A percentile compares a stretch with the other conserved stretches of the same genome.
Evolutionary conservation across 1,139 yeast genomes (phyloP).

Genomic region (Yamadazyma dushanensis): DNA sequence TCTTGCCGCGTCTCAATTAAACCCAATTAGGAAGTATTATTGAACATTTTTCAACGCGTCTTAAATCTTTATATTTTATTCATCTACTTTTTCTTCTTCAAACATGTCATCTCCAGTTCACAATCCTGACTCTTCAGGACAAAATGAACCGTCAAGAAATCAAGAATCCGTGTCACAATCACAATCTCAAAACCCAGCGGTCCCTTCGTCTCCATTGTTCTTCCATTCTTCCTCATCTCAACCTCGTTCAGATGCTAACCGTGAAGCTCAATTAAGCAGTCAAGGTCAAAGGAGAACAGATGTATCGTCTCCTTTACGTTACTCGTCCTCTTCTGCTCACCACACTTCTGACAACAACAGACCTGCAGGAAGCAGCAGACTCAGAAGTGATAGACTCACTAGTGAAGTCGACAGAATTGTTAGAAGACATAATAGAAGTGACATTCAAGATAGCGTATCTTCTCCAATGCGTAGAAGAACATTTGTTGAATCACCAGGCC

Average conservation of each 20-base stretch:
- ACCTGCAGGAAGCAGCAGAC: constrained; percentile 18
- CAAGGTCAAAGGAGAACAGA: constrained; percentile 24
- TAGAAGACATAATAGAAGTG: constrained; percentile 44
- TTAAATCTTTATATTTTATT: constrained; percentile 2
- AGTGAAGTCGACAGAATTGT: constrained; percentile 47
- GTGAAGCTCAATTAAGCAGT: constrained; percentile 15
- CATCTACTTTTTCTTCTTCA: constrained; percentile 2
- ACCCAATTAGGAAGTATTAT: constrained; percentile 28
- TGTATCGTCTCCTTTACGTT: constrained; percentile 48
- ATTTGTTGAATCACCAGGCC: constrained; percentile 22
- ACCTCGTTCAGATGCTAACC: constrained; percentile 36
- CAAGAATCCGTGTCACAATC: constrained; percentile 36
- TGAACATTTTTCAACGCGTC: constrained; percentile 16
- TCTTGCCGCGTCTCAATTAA: constrained; percentile 12
- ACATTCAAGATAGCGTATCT: constrained; percentile 42
- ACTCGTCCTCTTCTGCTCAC: constrained; percentile 43
- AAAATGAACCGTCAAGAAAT: constrained; percentile 20
- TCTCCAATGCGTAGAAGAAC: constrained; percentile 43
- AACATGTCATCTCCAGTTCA: constrained; percentile 33
- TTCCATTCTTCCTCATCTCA: constrained; percentile 57
- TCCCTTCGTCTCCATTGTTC: constrained; percentile 68
- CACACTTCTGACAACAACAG: constrained; percentile 33
- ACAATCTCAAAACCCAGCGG: constrained; percentile 34
- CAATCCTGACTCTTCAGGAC: constrained; percentile 25
- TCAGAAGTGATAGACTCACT: constrained; percentile 33